Evolutionary conservation across 2,329 filamentous ascomycete species (phyloP).

Genomic region (Fusarium virguliforme): DNA sequence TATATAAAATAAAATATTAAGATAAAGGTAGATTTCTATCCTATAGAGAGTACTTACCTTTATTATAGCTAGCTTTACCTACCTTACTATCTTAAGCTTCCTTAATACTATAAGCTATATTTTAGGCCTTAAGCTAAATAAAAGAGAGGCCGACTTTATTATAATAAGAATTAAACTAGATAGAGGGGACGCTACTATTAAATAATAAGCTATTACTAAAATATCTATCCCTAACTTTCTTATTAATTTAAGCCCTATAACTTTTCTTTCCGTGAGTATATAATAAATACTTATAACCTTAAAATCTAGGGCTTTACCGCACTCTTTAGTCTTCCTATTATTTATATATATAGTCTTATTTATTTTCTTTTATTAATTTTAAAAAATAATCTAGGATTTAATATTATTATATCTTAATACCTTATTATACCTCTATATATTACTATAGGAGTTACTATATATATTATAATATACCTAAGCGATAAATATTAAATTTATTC

Average conservation of each 20-base stretch:
- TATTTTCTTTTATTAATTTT: slow-evolving; percentile 48
- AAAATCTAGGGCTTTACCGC: slow-evolving; percentile 7
- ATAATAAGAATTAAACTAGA: slow-evolving; percentile 36
- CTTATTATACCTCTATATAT: slow-evolving; percentile 49
- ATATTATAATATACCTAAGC: slow-evolving; percentile 35
- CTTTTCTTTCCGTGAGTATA: too few species aligned
- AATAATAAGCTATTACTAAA: too few species aligned
- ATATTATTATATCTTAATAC: slow-evolving; percentile 34
- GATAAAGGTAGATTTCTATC: slow-evolving; percentile 66
- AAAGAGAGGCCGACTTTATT: too few species aligned
- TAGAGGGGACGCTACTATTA: slow-evolving; percentile 35
- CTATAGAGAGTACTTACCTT: slow-evolving; percentile 41
- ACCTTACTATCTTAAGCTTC: slow-evolving; percentile 47
- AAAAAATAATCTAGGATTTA: slow-evolving; percentile 38
- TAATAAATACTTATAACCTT: neutral
- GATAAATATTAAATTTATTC: slow-evolving; percentile 44
- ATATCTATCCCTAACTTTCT: too few species aligned
- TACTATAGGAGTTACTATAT: slow-evolving; percentile 40
- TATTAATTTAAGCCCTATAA: too few species aligned
- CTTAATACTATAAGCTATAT: too few species aligned
- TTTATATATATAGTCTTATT: slow-evolving; percentile 37
- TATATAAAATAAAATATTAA: slow-evolving; percentile 59
- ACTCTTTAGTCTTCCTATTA: too few species aligned
- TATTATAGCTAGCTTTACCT: slow-evolving; percentile 28
- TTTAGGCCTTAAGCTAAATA: too few species aligned